Evolutionary conservation across 352 stramenopile genomes (phyloP).

Genomic region (Halophytophthora polymorphica): DNA sequence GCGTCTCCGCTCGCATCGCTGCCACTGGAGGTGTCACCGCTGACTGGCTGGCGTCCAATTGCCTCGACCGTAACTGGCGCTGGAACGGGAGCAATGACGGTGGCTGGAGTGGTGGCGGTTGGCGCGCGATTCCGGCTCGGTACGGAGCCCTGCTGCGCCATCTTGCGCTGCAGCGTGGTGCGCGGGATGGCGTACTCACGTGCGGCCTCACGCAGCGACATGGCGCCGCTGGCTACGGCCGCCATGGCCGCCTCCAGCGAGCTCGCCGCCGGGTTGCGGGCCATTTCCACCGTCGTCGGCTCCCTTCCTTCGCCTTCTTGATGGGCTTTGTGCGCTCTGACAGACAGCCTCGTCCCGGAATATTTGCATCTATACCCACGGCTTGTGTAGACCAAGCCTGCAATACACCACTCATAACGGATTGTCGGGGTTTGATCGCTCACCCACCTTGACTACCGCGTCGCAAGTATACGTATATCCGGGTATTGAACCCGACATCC

Average conservation of each 20-base stretch:
- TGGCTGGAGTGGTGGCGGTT: slow-evolving; percentile 3
- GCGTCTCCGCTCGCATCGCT: slow-evolving; percentile 25
- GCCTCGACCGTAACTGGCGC: slow-evolving; percentile 3
- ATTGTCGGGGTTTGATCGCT: background rate
- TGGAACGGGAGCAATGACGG: slow-evolving; percentile 8
- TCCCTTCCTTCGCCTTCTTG: background rate
- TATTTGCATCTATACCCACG: too few relatives aligned
- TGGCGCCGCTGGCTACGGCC: slow-evolving; percentile 47
- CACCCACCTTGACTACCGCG: background rate
- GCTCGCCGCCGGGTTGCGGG: slow-evolving; percentile 6
- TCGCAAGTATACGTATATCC: background rate
- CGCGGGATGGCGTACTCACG: slow-evolving; percentile 66
- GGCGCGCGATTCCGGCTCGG: background rate
- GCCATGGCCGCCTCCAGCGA: slow-evolving; percentile 57
- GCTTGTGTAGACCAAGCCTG: too few relatives aligned
- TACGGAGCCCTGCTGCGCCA: slow-evolving; percentile 15
- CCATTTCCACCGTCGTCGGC: slow-evolving; percentile 9
- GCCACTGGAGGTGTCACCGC: slow-evolving; percentile 7
- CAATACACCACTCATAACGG: too few relatives aligned
- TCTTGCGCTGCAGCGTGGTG: slow-evolving; percentile 76
- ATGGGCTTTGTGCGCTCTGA: background rate
- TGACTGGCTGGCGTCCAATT: slow-evolving; percentile 1
- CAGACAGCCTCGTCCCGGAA: too few relatives aligned
- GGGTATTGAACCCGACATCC: too few relatives aligned
- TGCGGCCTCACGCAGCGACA: slow-evolving; percentile 72